Evolutionary conservation across 306 rosid genomes (phyloP), one percentile per base, ranked within the genome.

Genomic region (Bauhinia variegata): DNA sequence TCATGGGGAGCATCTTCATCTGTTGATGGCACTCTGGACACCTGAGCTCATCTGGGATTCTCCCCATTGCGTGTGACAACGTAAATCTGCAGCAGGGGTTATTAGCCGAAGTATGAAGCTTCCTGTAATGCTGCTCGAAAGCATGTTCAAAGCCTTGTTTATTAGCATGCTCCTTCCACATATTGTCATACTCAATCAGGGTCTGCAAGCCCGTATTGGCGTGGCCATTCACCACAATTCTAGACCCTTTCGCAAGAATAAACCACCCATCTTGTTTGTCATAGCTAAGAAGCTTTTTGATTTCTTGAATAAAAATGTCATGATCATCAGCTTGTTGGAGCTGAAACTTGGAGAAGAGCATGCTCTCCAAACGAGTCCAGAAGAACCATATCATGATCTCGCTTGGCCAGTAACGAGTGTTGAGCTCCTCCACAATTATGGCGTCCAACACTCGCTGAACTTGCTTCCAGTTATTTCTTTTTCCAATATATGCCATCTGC

Each of bases 301-400:
- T 75, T 39, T 77, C 85, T 5, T 81, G 92, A 77, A 77, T 68
- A 57, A 84, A 71, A 0, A 66, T 63, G 70, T 84, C 87, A 0
- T 62, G 64, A 1, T 77, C 82, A 4, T 81, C 80, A 2, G 59
- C 73, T 41, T 77, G 83, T 5, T 48, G 68, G 7, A 74, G 77
- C 14, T 87, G 89, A 13, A 87, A 78, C 76, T 87, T 84, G 16
- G 92, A 87, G 65, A 81, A 75, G 8, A 84, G 65, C 89, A 87
- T 87, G 84, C 92, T 87, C 60, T 84, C 87, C 0, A 87, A 73
- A 3, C 89, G 68, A 5, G 80, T 79, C 92, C 89, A 87, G 74
- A 84, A 84, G 85, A 84, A 87, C 92, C 89, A 84, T 14, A 84
- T 65, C 88, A 79, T 79, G 65, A 80, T 72, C 2, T 52, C 80